Percentiles rank a stretch among this genome's conserved stretches.
Conservation (phyloP, 1,139 yeast genomes). For the Geotrichum aggregatum region DNA sequence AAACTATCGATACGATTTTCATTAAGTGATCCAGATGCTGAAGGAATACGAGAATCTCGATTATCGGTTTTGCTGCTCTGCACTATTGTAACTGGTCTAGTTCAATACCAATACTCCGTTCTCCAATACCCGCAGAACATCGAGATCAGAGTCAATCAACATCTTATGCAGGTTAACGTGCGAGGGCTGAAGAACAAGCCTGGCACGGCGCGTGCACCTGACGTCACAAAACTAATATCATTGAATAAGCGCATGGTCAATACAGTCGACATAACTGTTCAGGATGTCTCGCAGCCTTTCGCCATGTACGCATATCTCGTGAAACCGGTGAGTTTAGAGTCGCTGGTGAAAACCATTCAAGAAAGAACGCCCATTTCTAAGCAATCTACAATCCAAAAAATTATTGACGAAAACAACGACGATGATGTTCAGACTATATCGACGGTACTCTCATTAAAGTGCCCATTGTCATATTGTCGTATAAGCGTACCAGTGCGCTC, state of each 20-base stretch:
- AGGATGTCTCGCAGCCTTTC: slow-evolving; percentile 27
- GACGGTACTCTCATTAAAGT: slow-evolving; percentile 38
- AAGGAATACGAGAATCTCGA: slow-evolving; percentile 17
- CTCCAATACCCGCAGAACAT: slow-evolving; percentile 31
- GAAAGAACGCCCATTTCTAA: slow-evolving; percentile 33
- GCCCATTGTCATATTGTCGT: slow-evolving; percentile 40
- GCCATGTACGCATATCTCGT: slow-evolving; percentile 35
- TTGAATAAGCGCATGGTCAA: slow-evolving; percentile 23
- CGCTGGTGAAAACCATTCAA: slow-evolving; percentile 32
- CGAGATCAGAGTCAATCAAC: slow-evolving; percentile 29
- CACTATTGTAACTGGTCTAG: slow-evolving; percentile 22
- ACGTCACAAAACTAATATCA: slow-evolving; percentile 31
- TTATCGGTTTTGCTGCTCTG: slow-evolving; percentile 26
- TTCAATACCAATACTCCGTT: slow-evolving; percentile 18
- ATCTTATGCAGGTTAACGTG: slow-evolving; percentile 30
- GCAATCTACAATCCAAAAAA: slow-evolving; percentile 30
- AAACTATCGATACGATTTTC: slow-evolving; percentile 24
- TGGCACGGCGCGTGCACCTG: slow-evolving; percentile 42
- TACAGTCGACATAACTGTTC: slow-evolving; percentile 29
- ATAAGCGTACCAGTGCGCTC: slow-evolving; percentile 41
- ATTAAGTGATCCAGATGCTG: slow-evolving; percentile 20
- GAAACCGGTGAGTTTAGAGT: slow-evolving; percentile 24
- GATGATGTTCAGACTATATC: slow-evolving; percentile 42
- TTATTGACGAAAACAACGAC: slow-evolving; percentile 33
- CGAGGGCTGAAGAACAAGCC: slow-evolving; percentile 41